Evolutionary conservation across 2,329 filamentous ascomycete species (phyloP), one percentile per base, ranked within the genome.

Genomic region (Cucurbitaria berberidis): DNA sequence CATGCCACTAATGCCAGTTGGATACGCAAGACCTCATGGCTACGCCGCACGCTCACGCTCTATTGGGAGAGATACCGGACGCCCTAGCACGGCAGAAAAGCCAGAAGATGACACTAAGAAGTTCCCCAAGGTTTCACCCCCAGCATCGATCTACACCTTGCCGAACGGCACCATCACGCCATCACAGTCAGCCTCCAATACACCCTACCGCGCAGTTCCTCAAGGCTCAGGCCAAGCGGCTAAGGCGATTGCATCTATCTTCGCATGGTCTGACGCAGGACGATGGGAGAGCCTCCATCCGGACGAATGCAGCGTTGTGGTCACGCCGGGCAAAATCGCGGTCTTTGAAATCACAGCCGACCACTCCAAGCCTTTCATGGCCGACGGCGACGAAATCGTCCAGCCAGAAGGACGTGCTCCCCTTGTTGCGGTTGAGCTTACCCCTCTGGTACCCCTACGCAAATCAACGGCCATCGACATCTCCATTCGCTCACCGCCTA

Each of bases 401-500:
- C 63, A 67, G 41, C 59, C 73, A 53, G 62, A 66, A 59, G 59
- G 62, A 57, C 65, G 68, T 60, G 78, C 79, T 50, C 86, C 85
- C 27, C 75, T 88, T 27, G 75, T 88, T 54, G 89, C 89, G 5
- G 84, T 97, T 29, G 91, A 96, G 68, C 85, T 99, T 36, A 98
- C 93, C 0, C 95, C 95, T 0, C 81, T 96, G 32, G 93, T 98
- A 7, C 89, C 93, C 62, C 87, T 98, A 56, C 86, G 93, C 58
- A 89, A 93, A 67, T 95, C 93, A 66, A 99, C 92, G 19, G 90
- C 90, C 3, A 85, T 99, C 27, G 95, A 99, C 72, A 90, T 99
- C 48, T 95, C 96, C 61, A 91, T 99, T 60, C 89, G 92, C 44
- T 97, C 93, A 6, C 91, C 91, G 1, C 89, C 93, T 22, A 89